Base-by-base conservation (phyloP, 768 basidiomycete species). In the Phlebiopsis flavidoalba region DNA sequence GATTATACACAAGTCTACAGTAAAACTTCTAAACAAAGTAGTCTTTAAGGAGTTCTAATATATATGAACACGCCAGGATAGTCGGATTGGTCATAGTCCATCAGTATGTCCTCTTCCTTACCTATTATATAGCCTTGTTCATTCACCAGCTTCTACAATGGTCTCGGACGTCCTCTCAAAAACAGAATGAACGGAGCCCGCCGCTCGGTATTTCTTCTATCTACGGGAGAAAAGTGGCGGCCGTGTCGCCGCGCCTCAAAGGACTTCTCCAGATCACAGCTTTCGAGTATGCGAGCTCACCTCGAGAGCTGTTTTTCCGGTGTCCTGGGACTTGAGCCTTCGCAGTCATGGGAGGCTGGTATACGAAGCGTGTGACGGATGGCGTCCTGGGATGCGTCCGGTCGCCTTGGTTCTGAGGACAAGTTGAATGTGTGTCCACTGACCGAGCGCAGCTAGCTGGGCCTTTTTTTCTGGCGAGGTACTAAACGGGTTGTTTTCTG, bases 381-480 rank as follows among this genome's bases (percentile, higher is more conserved):
- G 24, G 80, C 78, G 70, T 94, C 92, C 52, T 85, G 81, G n/a
- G 53, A 93, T 77, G 15, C 79, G 72, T 21, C 83, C 77, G 49
- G 70, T 68, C 1, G 80, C 74, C 15, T 73, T 69, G 5, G 74
- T 65, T 49, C 74, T 76, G 19, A 90, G 73, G 68, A 91, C 91
- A 69, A 93, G 84, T 31, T 31, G 26, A 71, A 93, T 82, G 68
- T 96, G 94, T 22, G 81, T 87, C 93, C 93, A 96, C 67, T 91
- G 84, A 48, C 84, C 82, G 35, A 96, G 79, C 4, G 87, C 79
- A 5, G 88, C 86, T 40, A 95, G 80, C 57, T 78, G 86, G 8
- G 77, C 79, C 65, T 82, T 84, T 77, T 84, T 77, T 89, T 87
- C 74, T 84, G 88, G 67, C 82, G 80, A 84, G 63, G 64, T 87